Conservation (phyloP, 805 yeast genomes). For the Metschnikowia similis region DNA sequence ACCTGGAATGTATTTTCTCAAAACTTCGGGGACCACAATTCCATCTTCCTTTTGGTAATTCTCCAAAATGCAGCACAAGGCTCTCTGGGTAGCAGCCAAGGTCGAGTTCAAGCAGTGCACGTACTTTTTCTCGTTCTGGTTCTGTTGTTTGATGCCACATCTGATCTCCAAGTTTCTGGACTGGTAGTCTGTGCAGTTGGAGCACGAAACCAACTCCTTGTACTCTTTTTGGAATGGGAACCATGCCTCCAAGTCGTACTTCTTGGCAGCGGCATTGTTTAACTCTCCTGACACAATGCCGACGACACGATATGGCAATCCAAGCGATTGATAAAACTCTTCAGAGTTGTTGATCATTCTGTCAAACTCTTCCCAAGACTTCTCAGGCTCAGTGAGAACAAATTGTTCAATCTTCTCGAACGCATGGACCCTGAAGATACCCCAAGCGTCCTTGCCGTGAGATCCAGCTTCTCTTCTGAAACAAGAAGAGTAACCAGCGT, state of each 20-base stretch:
- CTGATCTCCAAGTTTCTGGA: conserved; percentile 97
- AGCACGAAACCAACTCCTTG: conserved; percentile 96
- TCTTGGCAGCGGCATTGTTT: conserved; percentile 98
- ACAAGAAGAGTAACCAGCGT: conserved; percentile 98
- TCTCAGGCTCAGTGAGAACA: conserved; percentile 92
- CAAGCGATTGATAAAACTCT: conserved; percentile 87
- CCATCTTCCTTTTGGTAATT: conserved; percentile 98
- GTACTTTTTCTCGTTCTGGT: conserved; percentile 93
- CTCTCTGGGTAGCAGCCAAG: conserved; percentile 96
- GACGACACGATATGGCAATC: conserved; percentile 93
- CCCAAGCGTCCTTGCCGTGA: conserved; percentile 99
- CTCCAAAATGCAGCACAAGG: conserved; percentile 94
- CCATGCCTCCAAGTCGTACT: conserved; percentile 99
- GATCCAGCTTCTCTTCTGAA: conserved; percentile 99
- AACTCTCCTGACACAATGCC: conserved; percentile 98
- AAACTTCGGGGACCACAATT: conserved; percentile 86
- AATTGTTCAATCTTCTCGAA: conserved; percentile 98
- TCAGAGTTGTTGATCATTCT: conserved; percentile 89
- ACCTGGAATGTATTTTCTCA: conserved; percentile 95
- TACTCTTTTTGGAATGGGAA: conserved; percentile 99
- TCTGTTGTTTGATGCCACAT: conserved; percentile 95
- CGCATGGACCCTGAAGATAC: conserved; percentile 97
- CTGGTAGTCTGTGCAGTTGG: conserved; percentile 99
- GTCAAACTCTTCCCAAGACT: conserved; percentile 96
- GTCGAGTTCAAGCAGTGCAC: conserved; percentile 98